Percentiles rank a stretch among this genome's conserved stretches.
Conservation (phyloP, 495 filamentous ascomycete genomes). For the Cetradonia linearis region DNA sequence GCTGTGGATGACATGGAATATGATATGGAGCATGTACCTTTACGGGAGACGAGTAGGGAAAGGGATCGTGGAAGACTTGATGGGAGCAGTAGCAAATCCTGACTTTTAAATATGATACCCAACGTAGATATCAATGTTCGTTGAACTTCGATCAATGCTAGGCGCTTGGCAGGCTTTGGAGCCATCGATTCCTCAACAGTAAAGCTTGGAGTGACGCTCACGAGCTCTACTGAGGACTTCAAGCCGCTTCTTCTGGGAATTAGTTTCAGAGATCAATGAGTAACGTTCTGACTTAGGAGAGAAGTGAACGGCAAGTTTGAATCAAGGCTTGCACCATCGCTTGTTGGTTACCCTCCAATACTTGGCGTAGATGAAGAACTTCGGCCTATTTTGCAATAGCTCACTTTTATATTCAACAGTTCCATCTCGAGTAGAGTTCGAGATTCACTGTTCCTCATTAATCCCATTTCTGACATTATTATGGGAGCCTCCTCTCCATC, state of each 20-base stretch:
- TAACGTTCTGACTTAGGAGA: neutral
- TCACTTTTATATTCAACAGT: neutral
- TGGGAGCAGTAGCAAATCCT: constrained; percentile 5
- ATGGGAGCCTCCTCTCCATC: neutral
- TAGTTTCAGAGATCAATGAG: no score
- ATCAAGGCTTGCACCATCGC: neutral
- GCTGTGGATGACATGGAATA: constrained; percentile 17
- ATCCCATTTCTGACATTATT: neutral
- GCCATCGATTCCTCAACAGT: neutral
- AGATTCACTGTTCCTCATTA: neutral
- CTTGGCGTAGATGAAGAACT: neutral
- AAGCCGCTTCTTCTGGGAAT: no score
- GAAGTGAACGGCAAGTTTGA: neutral
- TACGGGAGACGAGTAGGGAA: constrained; percentile 21
- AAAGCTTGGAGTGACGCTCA: neutral
- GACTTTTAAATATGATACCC: neutral
- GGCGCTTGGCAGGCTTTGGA: neutral
- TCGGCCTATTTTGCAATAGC: neutral
- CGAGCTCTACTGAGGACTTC: no score
- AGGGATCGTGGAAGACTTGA: constrained; percentile 15
- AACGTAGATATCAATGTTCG: neutral
- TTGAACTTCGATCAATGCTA: neutral
- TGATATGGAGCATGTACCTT: constrained; percentile 23
- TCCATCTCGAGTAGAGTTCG: neutral
- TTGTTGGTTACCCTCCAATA: neutral